Percentiles rank a stretch among this genome's conserved stretches.
Conservation (phyloP, 176 grass and related monocot species). For the Eleusine coracana region DNA sequence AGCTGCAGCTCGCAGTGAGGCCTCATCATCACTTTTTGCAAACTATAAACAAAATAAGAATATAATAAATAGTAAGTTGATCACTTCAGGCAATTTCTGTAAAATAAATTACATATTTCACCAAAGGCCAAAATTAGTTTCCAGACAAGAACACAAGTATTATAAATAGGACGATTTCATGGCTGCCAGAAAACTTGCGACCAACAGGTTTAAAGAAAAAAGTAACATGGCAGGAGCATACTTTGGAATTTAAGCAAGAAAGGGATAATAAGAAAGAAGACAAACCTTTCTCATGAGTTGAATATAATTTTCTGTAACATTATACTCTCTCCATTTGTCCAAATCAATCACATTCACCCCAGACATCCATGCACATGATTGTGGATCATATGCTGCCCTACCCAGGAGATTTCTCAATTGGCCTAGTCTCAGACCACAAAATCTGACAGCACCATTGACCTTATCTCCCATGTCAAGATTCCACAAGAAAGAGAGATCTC, state of each 20-base stretch:
- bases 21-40: slow-evolving; percentile 52
- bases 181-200: neutral
- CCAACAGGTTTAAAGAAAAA: slow-evolving; percentile 16
- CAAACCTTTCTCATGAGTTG: slow-evolving; percentile 74
- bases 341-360: slow-evolving; percentile 92
- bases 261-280: slow-evolving; percentile 34
- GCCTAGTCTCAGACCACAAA: slow-evolving; percentile 79
- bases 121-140: neutral
- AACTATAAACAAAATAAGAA: slow-evolving; percentile 57
- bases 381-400: slow-evolving; percentile 65
- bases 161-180: neutral
- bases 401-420: slow-evolving; percentile 75
- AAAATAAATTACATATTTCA: slow-evolving; percentile 14
- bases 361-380: slow-evolving; percentile 98
- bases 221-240: neutral
- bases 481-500: slow-evolving; percentile 89
- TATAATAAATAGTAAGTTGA: slow-evolving; percentile 14
- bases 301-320: slow-evolving; percentile 82
- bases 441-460: slow-evolving; percentile 84
- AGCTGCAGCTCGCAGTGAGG: slow-evolving; percentile 73
- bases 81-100: slow-evolving; percentile 14
- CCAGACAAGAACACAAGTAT: neutral
- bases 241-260: slow-evolving; percentile 26
- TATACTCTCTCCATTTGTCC: slow-evolving; percentile 93
- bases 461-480: slow-evolving; percentile 89